Base-by-base conservation (phyloP, 345 rosid species). In the Jatropha curcas region DNA sequence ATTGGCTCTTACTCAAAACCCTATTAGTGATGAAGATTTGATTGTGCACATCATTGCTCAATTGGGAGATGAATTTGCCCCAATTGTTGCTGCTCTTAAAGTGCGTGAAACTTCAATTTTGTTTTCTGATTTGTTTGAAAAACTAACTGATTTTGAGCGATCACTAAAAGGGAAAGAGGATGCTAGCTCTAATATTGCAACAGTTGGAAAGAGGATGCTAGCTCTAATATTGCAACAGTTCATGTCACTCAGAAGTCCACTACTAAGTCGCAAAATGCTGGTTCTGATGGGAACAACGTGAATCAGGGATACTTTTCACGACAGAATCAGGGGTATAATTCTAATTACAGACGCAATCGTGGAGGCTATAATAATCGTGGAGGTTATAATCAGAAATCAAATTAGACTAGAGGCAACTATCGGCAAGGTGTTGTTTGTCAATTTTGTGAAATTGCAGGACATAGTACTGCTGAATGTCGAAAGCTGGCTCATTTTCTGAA, bases 371-470 rank as follows among this genome's bases (percentile, higher is more conserved):
- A 25, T 37, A 37, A 37, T 37, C 3, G 41, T 37, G 41, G 41
- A 37, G 41, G 41, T 37, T 37, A 37, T 37, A 37, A 37, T 37
- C 41, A 37, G 41, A 37, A 37, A 5, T 37, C 41, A 37, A 37
- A 37, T 37, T 10, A 37, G 41, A 37, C 41, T 37, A 37, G 41
- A 37, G 41, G 50, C 50, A 45, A 16, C 50, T 45, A 45, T 45
- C 50, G 50, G 17, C 50, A 45, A 55, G 24, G 24, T 55, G 24
- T 55, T 20, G 3, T 55, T 22, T 22, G 27, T 55, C 59, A 22
- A n/a, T 24, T n/a, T 22, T 55, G 59, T 55, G 59, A 55, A 55
- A 55, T 55, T 55, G 13, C 59, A 24, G 59, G 59, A 20, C 59
- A 55, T 55, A 24, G 13, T 22, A 55, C 59, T 55, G 0, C 9